Evolutionary conservation across 768 basidiomycete genomes (phyloP).

Genomic region (Phlebiopsis gigantea): DNA sequence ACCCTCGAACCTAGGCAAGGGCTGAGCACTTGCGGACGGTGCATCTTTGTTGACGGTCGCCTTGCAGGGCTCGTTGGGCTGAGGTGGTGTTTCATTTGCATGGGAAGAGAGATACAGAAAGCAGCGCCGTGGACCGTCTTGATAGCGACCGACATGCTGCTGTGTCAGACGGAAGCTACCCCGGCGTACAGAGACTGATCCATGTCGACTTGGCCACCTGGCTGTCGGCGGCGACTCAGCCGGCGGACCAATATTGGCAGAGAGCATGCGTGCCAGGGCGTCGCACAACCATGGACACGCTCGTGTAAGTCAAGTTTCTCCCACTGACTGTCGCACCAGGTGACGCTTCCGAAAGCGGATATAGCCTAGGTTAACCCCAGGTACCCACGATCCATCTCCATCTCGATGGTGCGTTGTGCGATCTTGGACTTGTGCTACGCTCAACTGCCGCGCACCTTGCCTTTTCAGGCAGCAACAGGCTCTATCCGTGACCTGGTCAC

Average conservation of each 20-base stretch:
- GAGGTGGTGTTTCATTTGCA: background rate
- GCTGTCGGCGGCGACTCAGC: background rate
- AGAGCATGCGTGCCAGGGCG: background rate
- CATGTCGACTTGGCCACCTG: background rate
- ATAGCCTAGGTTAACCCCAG: conserved; percentile 7
- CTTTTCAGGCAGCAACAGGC: conserved; percentile 6
- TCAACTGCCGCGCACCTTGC: background rate
- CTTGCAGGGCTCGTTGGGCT: background rate
- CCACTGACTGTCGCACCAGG: conserved; percentile 7
- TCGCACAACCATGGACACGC: conserved; percentile 5
- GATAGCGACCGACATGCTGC: no score
- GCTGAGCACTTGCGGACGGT: background rate
- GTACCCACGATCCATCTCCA: conserved; percentile 6
- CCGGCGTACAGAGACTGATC: background rate
- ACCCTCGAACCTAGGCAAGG: background rate
- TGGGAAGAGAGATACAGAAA: background rate
- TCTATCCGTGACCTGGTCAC: conserved; percentile 2
- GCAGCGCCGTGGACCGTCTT: no score
- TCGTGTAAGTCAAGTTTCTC: conserved; percentile 8
- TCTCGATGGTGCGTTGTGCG: conserved; percentile 1
- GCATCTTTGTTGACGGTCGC: background rate
- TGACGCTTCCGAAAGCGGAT: conserved; percentile 4
- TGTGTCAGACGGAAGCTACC: no score
- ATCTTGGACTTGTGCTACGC: background rate
- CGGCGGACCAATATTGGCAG: no score